These are phyloP conservation scores for Colletotrichum liaoningense DNA, from an alignment of 2,329 filamentous ascomycete genomes.

Conservation along the genomic window DNA sequence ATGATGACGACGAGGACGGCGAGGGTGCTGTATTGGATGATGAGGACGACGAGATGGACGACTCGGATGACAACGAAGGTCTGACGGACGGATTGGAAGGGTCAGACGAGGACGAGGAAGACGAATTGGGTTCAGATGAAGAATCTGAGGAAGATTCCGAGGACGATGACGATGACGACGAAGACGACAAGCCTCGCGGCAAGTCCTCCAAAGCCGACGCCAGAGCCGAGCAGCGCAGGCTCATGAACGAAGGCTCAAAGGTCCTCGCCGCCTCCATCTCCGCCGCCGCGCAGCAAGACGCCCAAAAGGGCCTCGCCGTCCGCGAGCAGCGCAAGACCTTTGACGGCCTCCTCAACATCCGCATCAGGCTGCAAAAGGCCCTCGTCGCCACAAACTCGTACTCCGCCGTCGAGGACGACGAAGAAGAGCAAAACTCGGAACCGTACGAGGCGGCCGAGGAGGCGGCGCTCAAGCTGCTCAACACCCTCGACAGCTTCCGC, in stretches of 20 bases:
- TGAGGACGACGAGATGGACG: slow-evolving; percentile 48
- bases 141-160: slow-evolving; percentile 48
- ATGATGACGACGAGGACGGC: slow-evolving; percentile 48
- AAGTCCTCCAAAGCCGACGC: slow-evolving; percentile 37
- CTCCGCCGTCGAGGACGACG: slow-evolving; percentile 55
- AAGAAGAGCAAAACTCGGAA: slow-evolving; percentile 53
- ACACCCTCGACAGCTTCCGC: slow-evolving; percentile 79
- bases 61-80: slow-evolving; percentile 42
- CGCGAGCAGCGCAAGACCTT: slow-evolving; percentile 88
- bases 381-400: slow-evolving; percentile 85
- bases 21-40: slow-evolving; percentile 46
- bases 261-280: slow-evolving; percentile 70
- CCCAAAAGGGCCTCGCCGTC: slow-evolving; percentile 86
- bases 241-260: slow-evolving; percentile 77
- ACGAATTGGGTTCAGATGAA: slow-evolving; percentile 46
- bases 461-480: slow-evolving; percentile 87
- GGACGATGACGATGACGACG: slow-evolving; percentile 38
- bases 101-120: slow-evolving; percentile 45
- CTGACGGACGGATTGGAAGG: slow-evolving; percentile 38
- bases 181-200: slow-evolving; percentile 19
- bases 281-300: slow-evolving; percentile 79
- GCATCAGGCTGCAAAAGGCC: slow-evolving; percentile 94
- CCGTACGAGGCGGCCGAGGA: slow-evolving; percentile 83
- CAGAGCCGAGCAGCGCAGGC: slow-evolving; percentile 71
- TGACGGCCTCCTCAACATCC: slow-evolving; percentile 87